These are phyloP conservation scores for Phytomonas sp. DNA, from an alignment of 208 protist species.

Conservation along the genomic window DNA sequence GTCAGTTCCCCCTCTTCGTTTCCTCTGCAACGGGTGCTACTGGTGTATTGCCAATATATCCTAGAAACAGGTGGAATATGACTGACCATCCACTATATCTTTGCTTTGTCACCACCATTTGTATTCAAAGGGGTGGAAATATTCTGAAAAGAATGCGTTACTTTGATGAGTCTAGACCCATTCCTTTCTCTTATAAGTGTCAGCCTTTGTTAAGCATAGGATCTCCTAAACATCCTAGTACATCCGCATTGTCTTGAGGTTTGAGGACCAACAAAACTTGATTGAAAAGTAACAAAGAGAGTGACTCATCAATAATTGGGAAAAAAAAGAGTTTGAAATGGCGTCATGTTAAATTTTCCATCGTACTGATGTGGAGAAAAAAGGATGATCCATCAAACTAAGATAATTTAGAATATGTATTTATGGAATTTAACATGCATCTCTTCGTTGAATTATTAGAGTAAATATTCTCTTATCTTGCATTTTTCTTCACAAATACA, in stretches of 20 bases:
- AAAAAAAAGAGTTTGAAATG: conserved; percentile 4
- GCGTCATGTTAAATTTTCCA: background rate
- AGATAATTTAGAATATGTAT: conserved; percentile 5
- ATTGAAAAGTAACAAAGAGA: background rate
- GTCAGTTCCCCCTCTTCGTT: background rate
- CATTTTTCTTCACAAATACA: background rate
- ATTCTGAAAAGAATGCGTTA: background rate
- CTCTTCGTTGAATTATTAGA: too few species aligned
- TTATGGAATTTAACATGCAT: background rate
- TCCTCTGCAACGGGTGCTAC: background rate
- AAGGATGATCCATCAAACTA: background rate
- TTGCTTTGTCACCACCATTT: background rate
- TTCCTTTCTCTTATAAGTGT: background rate
- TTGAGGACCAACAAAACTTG: background rate
- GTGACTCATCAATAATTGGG: background rate
- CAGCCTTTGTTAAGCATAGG: background rate
- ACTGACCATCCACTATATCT: background rate
- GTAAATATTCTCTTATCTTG: background rate
- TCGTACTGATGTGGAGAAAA: background rate
- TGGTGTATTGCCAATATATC: background rate
- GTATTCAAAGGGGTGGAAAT: background rate
- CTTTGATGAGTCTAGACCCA: background rate
- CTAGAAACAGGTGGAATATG: background rate
- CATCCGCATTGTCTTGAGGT: background rate
- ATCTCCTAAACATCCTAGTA: background rate